These are phyloP conservation scores for Leishmania tropica DNA, from an alignment of 208 protist species.

Conservation along the genomic window DNA sequence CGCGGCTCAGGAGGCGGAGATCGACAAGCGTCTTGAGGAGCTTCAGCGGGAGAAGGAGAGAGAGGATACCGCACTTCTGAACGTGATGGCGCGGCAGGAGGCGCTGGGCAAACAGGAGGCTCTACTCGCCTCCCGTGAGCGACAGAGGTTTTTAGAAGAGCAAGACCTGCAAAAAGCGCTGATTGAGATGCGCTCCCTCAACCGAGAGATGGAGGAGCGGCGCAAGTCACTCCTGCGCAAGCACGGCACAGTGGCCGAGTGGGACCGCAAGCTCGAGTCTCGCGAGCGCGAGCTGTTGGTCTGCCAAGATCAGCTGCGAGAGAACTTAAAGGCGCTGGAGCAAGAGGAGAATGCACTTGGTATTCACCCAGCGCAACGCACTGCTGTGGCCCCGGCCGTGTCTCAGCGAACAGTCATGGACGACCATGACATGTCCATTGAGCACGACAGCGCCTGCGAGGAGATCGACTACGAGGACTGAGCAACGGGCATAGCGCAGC, in stretches of 20 bases:
- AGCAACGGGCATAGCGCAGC: neutral
- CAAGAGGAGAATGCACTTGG: slow-evolving; percentile 62
- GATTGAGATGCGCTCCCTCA: slow-evolving; percentile 52
- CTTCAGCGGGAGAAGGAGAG: slow-evolving; percentile 39
- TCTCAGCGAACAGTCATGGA: slow-evolving; percentile 89
- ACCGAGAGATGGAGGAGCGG: slow-evolving; percentile 71
- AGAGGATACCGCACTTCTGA: slow-evolving; percentile 52
- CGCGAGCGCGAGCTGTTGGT: slow-evolving; percentile 69
- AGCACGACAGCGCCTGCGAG: slow-evolving; percentile 76
- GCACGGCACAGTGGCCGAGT: slow-evolving; percentile 64
- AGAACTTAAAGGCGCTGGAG: slow-evolving; percentile 61
- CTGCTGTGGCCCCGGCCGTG: slow-evolving; percentile 47
- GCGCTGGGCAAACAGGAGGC: slow-evolving; percentile 50
- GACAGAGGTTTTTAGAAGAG: slow-evolving; percentile 55
- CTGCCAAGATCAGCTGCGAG: slow-evolving; percentile 72
- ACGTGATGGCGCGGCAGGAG: slow-evolving; percentile 39
- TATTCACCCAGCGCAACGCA: slow-evolving; percentile 35
- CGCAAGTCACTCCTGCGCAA: slow-evolving; percentile 63
- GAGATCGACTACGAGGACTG: slow-evolving; percentile 79
- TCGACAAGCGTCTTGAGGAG: slow-evolving; percentile 49
- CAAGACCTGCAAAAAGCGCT: slow-evolving; percentile 65
- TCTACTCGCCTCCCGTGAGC: slow-evolving; percentile 44
- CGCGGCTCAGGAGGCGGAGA: slow-evolving; percentile 49
- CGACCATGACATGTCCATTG: slow-evolving; percentile 89
- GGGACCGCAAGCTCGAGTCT: slow-evolving; percentile 73